phyloP scores from a whole-genome alignment of 768 basidiomycete genomes.

The Mycena polygramma region DNA sequence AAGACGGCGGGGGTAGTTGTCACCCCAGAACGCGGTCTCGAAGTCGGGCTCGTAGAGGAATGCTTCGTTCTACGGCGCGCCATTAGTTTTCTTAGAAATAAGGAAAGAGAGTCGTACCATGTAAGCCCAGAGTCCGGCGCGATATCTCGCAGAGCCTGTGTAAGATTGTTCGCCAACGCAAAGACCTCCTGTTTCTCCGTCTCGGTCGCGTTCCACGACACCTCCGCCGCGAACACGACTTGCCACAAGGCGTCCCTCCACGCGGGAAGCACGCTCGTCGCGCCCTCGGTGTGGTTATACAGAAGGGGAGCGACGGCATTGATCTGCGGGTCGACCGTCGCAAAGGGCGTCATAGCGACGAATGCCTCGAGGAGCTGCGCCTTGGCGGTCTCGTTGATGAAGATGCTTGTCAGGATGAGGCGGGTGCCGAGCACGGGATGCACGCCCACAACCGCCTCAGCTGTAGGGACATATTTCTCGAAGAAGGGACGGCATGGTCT shows the following conservation, averaged over 20 bases:
- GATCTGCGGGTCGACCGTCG: slow-evolving; percentile 29
- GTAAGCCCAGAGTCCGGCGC: slow-evolving; percentile 25
- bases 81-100: no score
- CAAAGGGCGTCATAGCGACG: slow-evolving; percentile 34
- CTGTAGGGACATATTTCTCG: slow-evolving; percentile 43
- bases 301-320: slow-evolving; percentile 25
- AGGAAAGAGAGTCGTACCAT: neutral
- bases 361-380: slow-evolving; percentile 32
- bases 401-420: slow-evolving; percentile 43
- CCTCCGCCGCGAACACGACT: slow-evolving; percentile 24
- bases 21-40: slow-evolving; percentile 50
- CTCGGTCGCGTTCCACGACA: slow-evolving; percentile 23
- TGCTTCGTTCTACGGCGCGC: slow-evolving; percentile 9
- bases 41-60: slow-evolving; percentile 39
- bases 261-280: slow-evolving; percentile 35
- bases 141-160: slow-evolving; percentile 21
- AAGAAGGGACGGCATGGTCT: slow-evolving; percentile 50
- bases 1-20: slow-evolving; percentile 48
- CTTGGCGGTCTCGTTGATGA: slow-evolving; percentile 38
- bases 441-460: slow-evolving; percentile 39
- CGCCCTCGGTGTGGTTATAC: slow-evolving; percentile 30
- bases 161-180: slow-evolving; percentile 11
- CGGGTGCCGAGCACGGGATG: slow-evolving; percentile 40
- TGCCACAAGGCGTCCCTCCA: slow-evolving; percentile 41
- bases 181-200: slow-evolving; percentile 24